Evolutionary conservation across 225 moss, liverwort and hornwort genomes (phyloP).

Genomic region (Bryoerythrophyllum caledonicum): DNA sequence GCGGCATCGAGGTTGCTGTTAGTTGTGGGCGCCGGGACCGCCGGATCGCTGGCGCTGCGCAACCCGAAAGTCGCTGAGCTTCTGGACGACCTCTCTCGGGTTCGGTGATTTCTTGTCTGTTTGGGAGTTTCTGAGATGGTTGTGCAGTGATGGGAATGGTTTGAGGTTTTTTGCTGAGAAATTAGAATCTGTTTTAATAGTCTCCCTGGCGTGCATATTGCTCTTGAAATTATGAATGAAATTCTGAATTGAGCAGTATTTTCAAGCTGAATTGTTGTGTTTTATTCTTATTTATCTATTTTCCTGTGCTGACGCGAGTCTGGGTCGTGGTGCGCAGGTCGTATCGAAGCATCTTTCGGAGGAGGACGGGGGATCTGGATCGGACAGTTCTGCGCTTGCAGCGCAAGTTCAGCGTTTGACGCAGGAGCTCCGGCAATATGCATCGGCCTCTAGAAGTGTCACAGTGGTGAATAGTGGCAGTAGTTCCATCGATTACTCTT

Average conservation of each 20-base stretch:
- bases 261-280: neutral
- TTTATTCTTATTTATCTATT: too few relatives aligned
- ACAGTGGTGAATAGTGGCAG: constrained; percentile 43
- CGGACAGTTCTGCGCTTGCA: constrained; percentile 39
- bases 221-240: neutral
- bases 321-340: constrained; percentile 28
- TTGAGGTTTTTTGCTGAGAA: neutral
- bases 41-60: constrained; percentile 44
- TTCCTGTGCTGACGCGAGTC: neutral
- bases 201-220: neutral
- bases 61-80: constrained; percentile 46
- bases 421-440: constrained; percentile 42
- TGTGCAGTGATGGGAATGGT: neutral
- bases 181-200: neutral
- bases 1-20: constrained; percentile 42
- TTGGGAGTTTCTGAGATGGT: neutral
- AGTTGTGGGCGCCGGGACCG: constrained; percentile 49
- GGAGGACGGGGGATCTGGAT: constrained; percentile 35
- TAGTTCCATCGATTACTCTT: constrained; percentile 34
- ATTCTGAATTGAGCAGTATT: neutral
- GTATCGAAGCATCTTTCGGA: constrained; percentile 42
- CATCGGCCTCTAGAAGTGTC: constrained; percentile 41
- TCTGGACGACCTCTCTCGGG: constrained; percentile 47
- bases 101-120: neutral
- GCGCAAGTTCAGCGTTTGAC: constrained; percentile 43